Evolutionary conservation across 2,329 filamentous ascomycete species (phyloP).

Genomic region (Fusarium staphyleae): DNA sequence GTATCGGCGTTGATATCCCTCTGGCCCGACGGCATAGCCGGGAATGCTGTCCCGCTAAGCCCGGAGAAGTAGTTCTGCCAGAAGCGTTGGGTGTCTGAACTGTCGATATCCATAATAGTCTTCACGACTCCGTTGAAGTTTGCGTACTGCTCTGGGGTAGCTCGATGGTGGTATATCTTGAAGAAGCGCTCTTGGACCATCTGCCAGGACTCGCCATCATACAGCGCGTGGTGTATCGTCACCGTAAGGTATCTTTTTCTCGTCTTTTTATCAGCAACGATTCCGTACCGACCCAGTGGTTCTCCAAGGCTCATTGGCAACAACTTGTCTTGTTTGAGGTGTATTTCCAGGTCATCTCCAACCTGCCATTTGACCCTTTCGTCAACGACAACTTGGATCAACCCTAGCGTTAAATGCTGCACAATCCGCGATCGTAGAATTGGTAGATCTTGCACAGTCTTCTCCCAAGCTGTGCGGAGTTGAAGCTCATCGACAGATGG

Average conservation of each 20-base stretch:
- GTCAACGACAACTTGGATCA: conserved; percentile 54
- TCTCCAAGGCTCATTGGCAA: conserved; percentile 49
- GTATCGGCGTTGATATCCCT: neutral
- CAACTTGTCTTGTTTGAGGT: conserved; percentile 47
- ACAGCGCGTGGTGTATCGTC: conserved; percentile 54
- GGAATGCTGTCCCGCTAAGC: neutral
- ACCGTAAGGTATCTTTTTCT: conserved; percentile 9
- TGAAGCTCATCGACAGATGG: neutral
- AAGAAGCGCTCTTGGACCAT: neutral
- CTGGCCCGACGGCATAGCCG: neutral
- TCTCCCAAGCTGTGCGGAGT: conserved; percentile 26
- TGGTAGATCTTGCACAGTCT: neutral
- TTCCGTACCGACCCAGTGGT: conserved; percentile 50
- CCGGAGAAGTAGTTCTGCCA: neutral
- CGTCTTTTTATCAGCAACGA: conserved; percentile 38
- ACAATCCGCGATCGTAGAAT: conserved; percentile 57
- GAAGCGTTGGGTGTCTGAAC: neutral
- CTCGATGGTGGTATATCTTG: neutral
- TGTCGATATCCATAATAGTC: neutral
- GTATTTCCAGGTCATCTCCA: conserved; percentile 42
- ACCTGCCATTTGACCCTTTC: conserved; percentile 43
- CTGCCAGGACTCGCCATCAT: conserved; percentile 49
- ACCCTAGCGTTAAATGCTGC: conserved; percentile 49
- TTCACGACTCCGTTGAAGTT: neutral
- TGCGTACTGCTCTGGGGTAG: neutral